Base-by-base conservation (phyloP, 768 basidiomycete genomes). In the Exsudoporus frostii region DNA sequence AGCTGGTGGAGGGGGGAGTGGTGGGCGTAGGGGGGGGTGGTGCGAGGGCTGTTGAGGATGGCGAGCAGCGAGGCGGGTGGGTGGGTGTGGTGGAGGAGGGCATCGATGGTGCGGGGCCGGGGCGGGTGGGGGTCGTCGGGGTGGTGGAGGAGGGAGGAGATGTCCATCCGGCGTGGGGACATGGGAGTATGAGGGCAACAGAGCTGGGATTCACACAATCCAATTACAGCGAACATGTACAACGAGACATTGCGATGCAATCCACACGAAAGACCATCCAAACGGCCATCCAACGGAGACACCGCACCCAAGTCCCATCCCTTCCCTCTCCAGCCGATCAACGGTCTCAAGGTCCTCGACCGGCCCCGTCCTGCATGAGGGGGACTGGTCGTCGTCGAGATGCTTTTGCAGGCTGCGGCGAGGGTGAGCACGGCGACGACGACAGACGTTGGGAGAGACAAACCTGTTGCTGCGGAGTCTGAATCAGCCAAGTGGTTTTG, bases 291-390 rank as follows among this genome's bases (percentile, higher is more conserved):
- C 76, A 76, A 72, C 76, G 73, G 71, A 74, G 63, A 65, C 75
- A 77, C 79, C 90, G 89, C 89, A 91, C 90, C 90, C 90, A 90
- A 87, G 86, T 88, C 88, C 81, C 85, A 84, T 90, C 82, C 59
- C 42, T 78, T 79, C 65, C 54, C 63, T 91, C 89, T 90, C 81
- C 89, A 88, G 86, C 85, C 77, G 72, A 73, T 66, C 79, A 84
- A 92, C 90, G 90, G 86, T 91, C 90, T 86, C 89, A 77, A 82
- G 75, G 82, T 91, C 90, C 80, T 90, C 79, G 85, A 88, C 77
- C 81, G 78, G 74, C 85, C 64, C 81, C 81, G 74, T 86, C 87
- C 83, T 73, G 58, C 58, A 44, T 69, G 40, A 69, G 81, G 88
- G 80, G 86, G 82, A 79, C 83, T 73, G 75, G 73, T 83, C 88